Percentiles rank a stretch among this genome's conserved stretches.
Evolutionary conservation across 345 rosid genomes (phyloP).

Genomic region (Populus ilicifolia): DNA sequence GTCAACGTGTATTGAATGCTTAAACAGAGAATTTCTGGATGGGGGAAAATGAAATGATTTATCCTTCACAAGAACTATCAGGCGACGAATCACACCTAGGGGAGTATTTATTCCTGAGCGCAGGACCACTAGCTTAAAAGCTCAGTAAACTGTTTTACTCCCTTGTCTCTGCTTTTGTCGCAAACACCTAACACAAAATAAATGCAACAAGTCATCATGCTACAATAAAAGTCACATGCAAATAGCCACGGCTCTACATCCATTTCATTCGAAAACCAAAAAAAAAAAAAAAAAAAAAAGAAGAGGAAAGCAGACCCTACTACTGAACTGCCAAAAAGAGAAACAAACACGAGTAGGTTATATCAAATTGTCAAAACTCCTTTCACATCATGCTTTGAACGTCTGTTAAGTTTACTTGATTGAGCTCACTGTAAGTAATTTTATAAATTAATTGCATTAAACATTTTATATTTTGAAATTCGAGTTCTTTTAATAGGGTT

Average conservation of each 20-base stretch:
- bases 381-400: too few species aligned
- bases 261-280: too few species aligned
- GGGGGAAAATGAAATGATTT: background rate
- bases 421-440: too few species aligned
- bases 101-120: conserved; percentile 52
- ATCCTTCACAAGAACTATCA: background rate
- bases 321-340: too few species aligned
- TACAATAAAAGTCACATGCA: background rate
- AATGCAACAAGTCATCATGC: background rate
- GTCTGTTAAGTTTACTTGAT: too few species aligned
- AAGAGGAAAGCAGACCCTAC: too few species aligned
- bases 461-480: too few species aligned
- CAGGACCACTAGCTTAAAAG: conserved; percentile 72
- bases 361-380: background rate
- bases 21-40: background rate
- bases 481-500: too few species aligned
- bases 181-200: conserved; percentile 54
- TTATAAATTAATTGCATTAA: too few species aligned
- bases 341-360: too few species aligned
- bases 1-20: conserved; percentile 4
- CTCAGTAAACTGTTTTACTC: conserved; percentile 56
- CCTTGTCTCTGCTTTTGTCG: conserved; percentile 59
- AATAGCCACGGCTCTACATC: background rate
- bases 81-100: background rate
- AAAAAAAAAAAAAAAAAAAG: too few species aligned